Base-by-base conservation (phyloP, 2,329 filamentous ascomycete species). In the Fusarium drepaniforme region DNA sequence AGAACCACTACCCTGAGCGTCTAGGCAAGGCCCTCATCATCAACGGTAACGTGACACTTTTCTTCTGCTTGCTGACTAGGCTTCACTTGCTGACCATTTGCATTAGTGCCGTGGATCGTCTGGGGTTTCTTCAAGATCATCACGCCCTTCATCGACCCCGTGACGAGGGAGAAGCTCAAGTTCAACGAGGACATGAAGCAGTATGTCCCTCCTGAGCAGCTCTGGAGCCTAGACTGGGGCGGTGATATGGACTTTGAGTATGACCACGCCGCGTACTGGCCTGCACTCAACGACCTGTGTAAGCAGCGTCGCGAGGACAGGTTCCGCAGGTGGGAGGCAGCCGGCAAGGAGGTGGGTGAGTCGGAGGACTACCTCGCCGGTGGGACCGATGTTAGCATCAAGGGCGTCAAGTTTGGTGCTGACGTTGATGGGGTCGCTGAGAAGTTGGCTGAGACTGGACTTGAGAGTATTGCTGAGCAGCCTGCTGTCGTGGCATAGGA, bases 91-190 rank as follows among this genome's bases (percentile, higher is more conserved):
- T 49, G 44, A 49, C 44, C 12, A 49, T 16, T 16, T 49, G 44
- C 44, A 16, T 25, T 49, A 96, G 94, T 98, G 59, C 96, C 96
- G 1, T 98, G 94, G 91, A 90, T 97, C 74, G 94, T 98, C 71
- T 93, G 91, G 83, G 94, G 94, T 61, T 99, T 99, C 89, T 97
- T 98, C 89, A 98, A 97, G 85, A 87, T 98, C 79, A 96, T 99
- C 84, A 95, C 92, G 6, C 95, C 96, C 44, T 98, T 99, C 85
- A 98, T 99, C 85, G 97, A 99, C 84, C 97, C 97, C 9, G 86
- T 96, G 79, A 99, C 97, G 12, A 92, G 94, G 68, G 92, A 97
- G 80, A 99, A 99, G 88, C 92, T 99, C 86, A 97, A 97, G 86
- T 98, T 98, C 89, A 98, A 98, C 87, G 95, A 98, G 83, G 93